phyloP scores from a whole-genome alignment of 106 monocot genomes.

The Dendrobium nobile region DNA sequence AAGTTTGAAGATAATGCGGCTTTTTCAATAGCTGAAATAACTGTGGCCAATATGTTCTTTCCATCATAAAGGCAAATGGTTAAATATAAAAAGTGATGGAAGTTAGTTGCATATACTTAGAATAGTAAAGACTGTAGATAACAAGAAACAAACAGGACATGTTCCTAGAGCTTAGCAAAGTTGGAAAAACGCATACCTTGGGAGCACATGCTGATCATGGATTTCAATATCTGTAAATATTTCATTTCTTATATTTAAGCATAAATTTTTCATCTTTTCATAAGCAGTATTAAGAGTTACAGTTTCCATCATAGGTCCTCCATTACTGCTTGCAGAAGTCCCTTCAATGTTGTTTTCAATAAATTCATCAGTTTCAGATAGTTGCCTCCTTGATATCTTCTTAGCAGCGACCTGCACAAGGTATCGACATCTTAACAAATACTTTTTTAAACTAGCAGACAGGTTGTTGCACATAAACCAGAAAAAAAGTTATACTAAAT shows the following conservation, averaged over 20 bases:
- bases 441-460: not conserved
- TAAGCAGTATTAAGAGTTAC: slow-evolving; percentile 60
- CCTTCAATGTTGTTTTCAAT: slow-evolving; percentile 47
- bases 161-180: not conserved
- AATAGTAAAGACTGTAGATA: not conserved
- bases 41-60: no score
- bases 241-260: slow-evolving; percentile 82
- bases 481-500: not conserved
- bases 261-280: slow-evolving; percentile 72
- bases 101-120: not conserved
- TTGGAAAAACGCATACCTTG: slow-evolving; percentile 39
- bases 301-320: slow-evolving; percentile 41
- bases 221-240: slow-evolving; percentile 91
- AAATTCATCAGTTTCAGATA: slow-evolving; percentile 87
- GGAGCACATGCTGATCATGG: slow-evolving; percentile 79
- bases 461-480: not conserved
- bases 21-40: no score
- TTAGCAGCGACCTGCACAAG: slow-evolving; percentile 68
- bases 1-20: no score
- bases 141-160: not conserved
- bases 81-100: not conserved
- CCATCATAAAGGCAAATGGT: no score
- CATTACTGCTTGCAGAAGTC: slow-evolving; percentile 35
- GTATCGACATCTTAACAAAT: not conserved
- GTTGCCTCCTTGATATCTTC: slow-evolving; percentile 70